Conservation (phyloP, 192 early-diverging fungal genomes). For the Coemansia reversa region DNA sequence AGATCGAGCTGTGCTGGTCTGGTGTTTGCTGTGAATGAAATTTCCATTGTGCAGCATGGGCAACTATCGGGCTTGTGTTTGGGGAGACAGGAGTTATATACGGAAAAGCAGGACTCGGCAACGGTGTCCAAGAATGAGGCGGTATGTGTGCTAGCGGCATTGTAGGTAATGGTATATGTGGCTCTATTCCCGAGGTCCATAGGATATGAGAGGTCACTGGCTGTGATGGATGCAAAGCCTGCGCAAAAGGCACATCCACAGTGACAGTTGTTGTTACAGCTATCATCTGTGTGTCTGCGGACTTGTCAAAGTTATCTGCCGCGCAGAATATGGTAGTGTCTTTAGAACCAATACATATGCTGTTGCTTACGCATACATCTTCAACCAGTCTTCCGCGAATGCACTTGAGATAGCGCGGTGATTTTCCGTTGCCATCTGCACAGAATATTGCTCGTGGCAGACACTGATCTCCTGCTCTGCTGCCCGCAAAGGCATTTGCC, state of each 20-base stretch:
- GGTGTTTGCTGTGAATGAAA: conserved; percentile 1
- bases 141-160: neutral
- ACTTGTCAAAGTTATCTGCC: conserved; percentile 4
- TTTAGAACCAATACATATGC: conserved; percentile 46
- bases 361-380: conserved; percentile 22
- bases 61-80: neutral
- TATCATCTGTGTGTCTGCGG: neutral
- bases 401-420: conserved; percentile 42
- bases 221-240: neutral
- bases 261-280: conserved; percentile 13
- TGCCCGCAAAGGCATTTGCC: conserved; percentile 6
- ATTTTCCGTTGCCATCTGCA: conserved; percentile 43
- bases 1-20: neutral
- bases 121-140: neutral
- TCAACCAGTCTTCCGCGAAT: conserved; percentile 31
- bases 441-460: conserved; percentile 43
- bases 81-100: neutral
- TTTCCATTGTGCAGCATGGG: conserved; percentile 1
- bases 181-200: neutral
- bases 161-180: neutral
- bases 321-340: conserved; percentile 44
- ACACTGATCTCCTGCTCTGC: conserved; percentile 25
- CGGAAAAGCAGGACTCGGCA: neutral
- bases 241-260: conserved; percentile 3
- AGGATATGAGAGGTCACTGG: neutral